Base-by-base conservation (phyloP, 164 flowering plant species). In the Vitis labrusca region DNA sequence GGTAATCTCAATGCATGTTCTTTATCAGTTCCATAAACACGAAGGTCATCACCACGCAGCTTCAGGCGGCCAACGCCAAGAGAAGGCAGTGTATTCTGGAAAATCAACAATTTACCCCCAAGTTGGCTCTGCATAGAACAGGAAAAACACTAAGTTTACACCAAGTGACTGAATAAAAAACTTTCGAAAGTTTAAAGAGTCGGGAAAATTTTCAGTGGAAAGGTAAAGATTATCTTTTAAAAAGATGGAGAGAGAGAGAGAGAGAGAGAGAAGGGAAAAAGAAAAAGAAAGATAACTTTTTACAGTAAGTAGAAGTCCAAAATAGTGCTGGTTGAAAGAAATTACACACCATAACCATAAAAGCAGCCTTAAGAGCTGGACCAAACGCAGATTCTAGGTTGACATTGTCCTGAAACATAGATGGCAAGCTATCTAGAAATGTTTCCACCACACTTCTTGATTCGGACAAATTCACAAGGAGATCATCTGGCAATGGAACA, bases 341-440 rank as follows among this genome's bases (percentile, higher is more conserved):
- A 19, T 44, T 56, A 79, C 94, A 15, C 58, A 96, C 99, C 98
- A 93, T 93, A 83, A 96, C 85, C 97, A 93, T 82, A 69, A 78
- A 86, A 10, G 98, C 91, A 9, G 97, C 97, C 77, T 85, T 91
- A 53, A 96, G 88, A 75, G 98, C 98, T 17, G 99, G 94, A 63
- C 99, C 99, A 83, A 96, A 91, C 75, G 98, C 97, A 71, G 99
- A 96, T 83, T 96, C 99, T 59, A 96, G 77, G 82, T 93, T 93
- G 37, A 79, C 67, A 74, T 83, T 93, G 73, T 87, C 94, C 77
- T 86, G 94, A 78, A 96, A 96, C 94, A 96, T 89, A 70, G 94
- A 80, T 11, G 99, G 97, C 79, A 96, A 74, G 79, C 95, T 91
- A 83, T 93, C 97, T n/a, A 96, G 83, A 76, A 93, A 93, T 15